A percentile compares a stretch with the other conserved stretches of the same genome.
These are phyloP conservation scores for Fusarium clavum DNA, from an alignment of 2,329 filamentous ascomycete genomes.

Conservation along the genomic window DNA sequence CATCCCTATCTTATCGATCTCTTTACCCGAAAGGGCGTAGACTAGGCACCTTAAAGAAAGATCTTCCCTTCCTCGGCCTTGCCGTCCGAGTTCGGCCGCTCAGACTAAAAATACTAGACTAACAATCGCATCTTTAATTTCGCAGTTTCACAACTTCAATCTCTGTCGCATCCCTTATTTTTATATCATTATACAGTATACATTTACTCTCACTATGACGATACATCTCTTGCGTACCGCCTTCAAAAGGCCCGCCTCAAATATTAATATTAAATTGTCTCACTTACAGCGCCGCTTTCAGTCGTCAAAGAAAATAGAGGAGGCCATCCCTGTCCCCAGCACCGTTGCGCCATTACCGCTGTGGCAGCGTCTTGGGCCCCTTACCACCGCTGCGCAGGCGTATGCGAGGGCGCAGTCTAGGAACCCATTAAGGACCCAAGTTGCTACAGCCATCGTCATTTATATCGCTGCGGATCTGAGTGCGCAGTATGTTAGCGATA, in stretches of 20 bases:
- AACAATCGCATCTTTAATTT: slow-evolving; percentile 16
- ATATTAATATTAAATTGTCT: slow-evolving; percentile 13
- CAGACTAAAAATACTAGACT: slow-evolving; percentile 2
- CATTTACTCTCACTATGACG: slow-evolving; percentile 22
- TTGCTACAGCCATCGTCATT: slow-evolving; percentile 79
- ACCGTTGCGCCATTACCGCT: slow-evolving; percentile 53
- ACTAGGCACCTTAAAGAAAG: neutral
- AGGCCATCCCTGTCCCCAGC: slow-evolving; percentile 33
- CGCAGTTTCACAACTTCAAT: slow-evolving; percentile 10
- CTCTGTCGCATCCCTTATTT: neutral
- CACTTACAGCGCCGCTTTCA: slow-evolving; percentile 37
- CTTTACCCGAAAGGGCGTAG: slow-evolving; percentile 8
- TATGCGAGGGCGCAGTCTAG: slow-evolving; percentile 79
- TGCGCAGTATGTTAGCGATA: slow-evolving; percentile 75
- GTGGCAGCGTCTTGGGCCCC: slow-evolving; percentile 68
- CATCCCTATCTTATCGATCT: slow-evolving; percentile 21
- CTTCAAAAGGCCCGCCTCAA: slow-evolving; percentile 22
- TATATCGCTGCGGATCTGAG: slow-evolving; percentile 83
- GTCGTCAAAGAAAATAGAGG: slow-evolving; percentile 29
- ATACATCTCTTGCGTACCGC: slow-evolving; percentile 36
- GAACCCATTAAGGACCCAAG: slow-evolving; percentile 82
- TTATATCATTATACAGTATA: neutral
- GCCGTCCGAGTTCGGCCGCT: slow-evolving; percentile 38
- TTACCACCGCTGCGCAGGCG: slow-evolving; percentile 64
- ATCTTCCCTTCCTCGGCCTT: slow-evolving; percentile 18